These are phyloP conservation scores for Candida nitratophila DNA, from an alignment of 805 yeast species.

Conservation along the genomic window DNA sequence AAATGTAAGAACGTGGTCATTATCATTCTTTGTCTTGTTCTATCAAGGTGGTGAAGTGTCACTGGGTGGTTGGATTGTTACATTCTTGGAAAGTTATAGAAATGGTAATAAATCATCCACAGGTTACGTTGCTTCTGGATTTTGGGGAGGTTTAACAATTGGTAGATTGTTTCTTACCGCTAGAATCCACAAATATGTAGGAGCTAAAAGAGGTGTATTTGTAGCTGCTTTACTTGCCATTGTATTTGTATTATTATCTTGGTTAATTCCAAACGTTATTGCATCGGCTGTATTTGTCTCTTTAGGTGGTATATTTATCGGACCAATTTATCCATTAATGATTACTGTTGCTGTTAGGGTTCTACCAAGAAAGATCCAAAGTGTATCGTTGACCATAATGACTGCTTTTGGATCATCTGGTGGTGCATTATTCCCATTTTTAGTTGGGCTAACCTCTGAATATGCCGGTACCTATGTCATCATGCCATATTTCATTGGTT, in stretches of 20 bases:
- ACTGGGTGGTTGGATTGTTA: conserved; percentile 65
- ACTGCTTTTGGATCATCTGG: conserved; percentile 54
- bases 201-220: conserved; percentile 37
- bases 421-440: conserved; percentile 49
- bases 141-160: conserved; percentile 63
- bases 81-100: conserved; percentile 51
- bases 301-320: conserved; percentile 51
- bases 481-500: conserved; percentile 38
- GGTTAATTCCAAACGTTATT: conserved; percentile 39
- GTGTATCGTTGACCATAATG: conserved; percentile 41
- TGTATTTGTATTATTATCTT: conserved; percentile 32
- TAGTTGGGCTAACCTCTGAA: conserved; percentile 44
- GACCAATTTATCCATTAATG: conserved; percentile 59
- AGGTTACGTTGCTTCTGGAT: conserved; percentile 63
- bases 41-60: conserved; percentile 68
- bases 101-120: conserved; percentile 37
- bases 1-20: conserved; percentile 35
- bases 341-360: conserved; percentile 35
- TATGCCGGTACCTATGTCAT: conserved; percentile 39
- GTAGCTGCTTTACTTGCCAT: conserved; percentile 29
- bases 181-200: conserved; percentile 29
- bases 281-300: conserved; percentile 42
- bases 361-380: conserved; percentile 45
- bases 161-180: conserved; percentile 52
- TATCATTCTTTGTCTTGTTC: conserved; percentile 48